Base-by-base conservation (phyloP, 495 filamentous ascomycete genomes). In the Hypoxylon rickii region DNA sequence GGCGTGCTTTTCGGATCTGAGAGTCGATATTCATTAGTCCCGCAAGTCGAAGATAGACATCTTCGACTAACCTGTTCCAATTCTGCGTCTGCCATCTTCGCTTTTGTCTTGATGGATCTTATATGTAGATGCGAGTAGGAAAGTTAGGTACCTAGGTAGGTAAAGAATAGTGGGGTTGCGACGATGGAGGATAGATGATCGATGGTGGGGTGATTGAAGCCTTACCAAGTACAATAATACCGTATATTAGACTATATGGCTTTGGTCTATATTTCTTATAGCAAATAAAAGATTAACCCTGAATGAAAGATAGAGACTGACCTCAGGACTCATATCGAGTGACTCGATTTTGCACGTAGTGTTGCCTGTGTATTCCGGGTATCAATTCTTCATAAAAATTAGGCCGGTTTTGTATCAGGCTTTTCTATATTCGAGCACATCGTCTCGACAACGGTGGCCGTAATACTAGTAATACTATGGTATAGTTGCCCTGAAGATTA, bases 1-100 rank as follows among this genome's bases (percentile, higher is more conserved):
- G 83, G 51, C 92, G 90, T 57, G 92, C 92, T 70, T 86, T 86
- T 63, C 92, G 79, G 70, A 97, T 96, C 89, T 96, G 29, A 5
- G 3, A 22, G 33, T 3, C 7, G 32, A 62, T 39, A 59, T 46
- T 34, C 4, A 24, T 33, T 7, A 39, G 16, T 21, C 5, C 12
- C 32, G 32, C 3, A 34, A 3, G 32, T 34, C 24, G 32, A 34
- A 7, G 32, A 7, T 6, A 3, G 3, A 34, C 5, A 3, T 7
- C 17, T 10, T 26, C 20, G 11, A 51, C 74, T 52, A 49, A 90
- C 89, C 78, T 89, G 83, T 70, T 92, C 90, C 46, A 96, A 73
- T 68, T 96, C 90, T 67, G 87, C 80, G 77, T 95, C 90, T n/a
- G 85, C 87, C 90, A 94, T 76, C 51, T 58, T 56, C 19, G 40